A percentile compares a stretch with the other conserved stretches of the same genome.
Conservation (phyloP, 140 eudicot species). For the Oenanthe javanica region DNA sequence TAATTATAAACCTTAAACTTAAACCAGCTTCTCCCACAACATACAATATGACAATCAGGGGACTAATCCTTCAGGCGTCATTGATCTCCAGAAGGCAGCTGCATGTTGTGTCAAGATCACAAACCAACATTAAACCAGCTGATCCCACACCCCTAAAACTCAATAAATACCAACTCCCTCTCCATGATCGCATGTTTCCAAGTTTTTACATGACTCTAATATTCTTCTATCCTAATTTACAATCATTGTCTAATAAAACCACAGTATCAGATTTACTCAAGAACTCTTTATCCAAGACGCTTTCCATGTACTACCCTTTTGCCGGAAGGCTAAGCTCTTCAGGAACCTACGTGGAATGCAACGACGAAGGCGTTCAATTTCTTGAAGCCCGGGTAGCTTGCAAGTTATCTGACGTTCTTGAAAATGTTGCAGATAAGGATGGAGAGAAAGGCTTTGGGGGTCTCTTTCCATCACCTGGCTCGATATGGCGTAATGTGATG, state of each 20-base stretch:
- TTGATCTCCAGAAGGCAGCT: neutral
- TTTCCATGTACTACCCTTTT: neutral
- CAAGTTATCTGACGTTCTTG: neutral
- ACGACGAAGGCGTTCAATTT: conserved; percentile 20
- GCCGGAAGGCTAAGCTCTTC: neutral
- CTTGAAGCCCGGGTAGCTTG: conserved; percentile 1
- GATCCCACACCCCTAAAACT: neutral
- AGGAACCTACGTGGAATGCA: conserved; percentile 11
- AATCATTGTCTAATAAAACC: neutral
- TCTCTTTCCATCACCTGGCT: neutral
- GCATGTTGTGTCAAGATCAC: neutral
- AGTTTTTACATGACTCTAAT: neutral
- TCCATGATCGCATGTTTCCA: neutral
- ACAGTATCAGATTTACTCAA: neutral
- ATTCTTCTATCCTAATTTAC: conserved; percentile 8
- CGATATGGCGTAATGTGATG: neutral
- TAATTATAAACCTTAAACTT: too few species aligned
- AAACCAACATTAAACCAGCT: neutral
- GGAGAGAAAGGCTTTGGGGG: neutral
- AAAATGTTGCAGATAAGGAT: neutral
- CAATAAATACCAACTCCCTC: neutral
- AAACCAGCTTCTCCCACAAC: too few species aligned
- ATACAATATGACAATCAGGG: neutral
- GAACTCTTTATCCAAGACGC: conserved; percentile 18
- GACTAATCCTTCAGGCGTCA: neutral